These are phyloP conservation scores for Graphilbum ipis-grandicollis DNA, from an alignment of 2,329 filamentous ascomycete genomes.

Conservation along the genomic window DNA sequence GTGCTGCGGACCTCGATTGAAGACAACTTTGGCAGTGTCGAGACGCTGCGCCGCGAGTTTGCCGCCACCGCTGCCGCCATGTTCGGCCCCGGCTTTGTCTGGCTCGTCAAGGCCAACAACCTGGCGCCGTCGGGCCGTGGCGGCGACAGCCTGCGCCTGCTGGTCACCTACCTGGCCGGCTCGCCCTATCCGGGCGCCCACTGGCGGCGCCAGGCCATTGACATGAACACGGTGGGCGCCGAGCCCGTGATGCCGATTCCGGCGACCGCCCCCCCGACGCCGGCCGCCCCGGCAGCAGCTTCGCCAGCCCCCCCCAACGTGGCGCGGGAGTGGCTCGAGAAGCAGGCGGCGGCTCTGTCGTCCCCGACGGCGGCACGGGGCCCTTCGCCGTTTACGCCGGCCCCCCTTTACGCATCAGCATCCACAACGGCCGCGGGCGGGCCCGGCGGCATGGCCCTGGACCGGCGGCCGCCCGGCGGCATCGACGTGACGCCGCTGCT, in stretches of 20 bases:
- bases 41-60: conserved; percentile 67
- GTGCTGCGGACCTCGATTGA: conserved; percentile 42
- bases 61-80: conserved; percentile 67
- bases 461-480: conserved; percentile 42
- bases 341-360: conserved; percentile 13
- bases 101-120: conserved; percentile 50
- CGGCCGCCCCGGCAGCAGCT: too few relatives aligned
- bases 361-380: conserved; percentile 9
- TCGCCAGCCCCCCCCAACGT: conserved; percentile 3
- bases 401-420: background rate
- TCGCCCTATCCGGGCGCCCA: conserved; percentile 76
- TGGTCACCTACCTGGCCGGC: conserved; percentile 83
- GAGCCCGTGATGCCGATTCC: conserved; percentile 7
- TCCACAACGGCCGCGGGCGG: background rate
- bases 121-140: conserved; percentile 8
- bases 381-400: conserved; percentile 10
- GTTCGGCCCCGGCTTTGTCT: conserved; percentile 96
- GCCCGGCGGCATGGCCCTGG: conserved; percentile 11
- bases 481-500: conserved; percentile 58
- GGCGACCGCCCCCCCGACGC: background rate
- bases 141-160: conserved; percentile 37
- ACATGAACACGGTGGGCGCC: conserved; percentile 48
- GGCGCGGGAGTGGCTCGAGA: conserved; percentile 21
- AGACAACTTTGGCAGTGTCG: conserved; percentile 61
- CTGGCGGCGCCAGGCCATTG: conserved; percentile 50